phyloP scores from a whole-genome alignment of 352 stramenopile species.

The Pythium pectinolyticum region DNA sequence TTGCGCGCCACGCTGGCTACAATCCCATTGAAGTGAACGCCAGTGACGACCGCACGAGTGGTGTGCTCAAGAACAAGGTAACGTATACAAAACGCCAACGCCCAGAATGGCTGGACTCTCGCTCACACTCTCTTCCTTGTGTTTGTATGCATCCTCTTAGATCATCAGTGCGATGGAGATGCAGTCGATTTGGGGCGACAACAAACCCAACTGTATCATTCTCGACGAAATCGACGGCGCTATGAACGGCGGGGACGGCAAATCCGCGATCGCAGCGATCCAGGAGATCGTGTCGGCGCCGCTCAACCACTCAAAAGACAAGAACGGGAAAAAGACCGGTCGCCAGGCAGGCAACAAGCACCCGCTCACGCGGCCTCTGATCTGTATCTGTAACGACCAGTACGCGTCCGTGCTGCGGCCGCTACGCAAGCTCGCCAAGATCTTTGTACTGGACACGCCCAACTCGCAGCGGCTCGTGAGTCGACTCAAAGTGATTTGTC shows the following conservation, averaged over 20 bases:
- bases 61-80: slow-evolving; percentile 91
- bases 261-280: slow-evolving; percentile 88
- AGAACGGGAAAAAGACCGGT: slow-evolving; percentile 30
- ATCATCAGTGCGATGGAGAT: slow-evolving; percentile 92
- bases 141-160: no score
- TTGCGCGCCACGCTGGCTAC: slow-evolving; percentile 96
- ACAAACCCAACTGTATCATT: slow-evolving; percentile 97
- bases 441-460: slow-evolving; percentile 91
- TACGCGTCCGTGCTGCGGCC: slow-evolving; percentile 94
- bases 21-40: slow-evolving; percentile 97
- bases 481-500: slow-evolving; percentile 91
- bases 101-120: no score
- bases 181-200: slow-evolving; percentile 84
- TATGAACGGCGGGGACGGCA: slow-evolving; percentile 85
- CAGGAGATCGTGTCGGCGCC: slow-evolving; percentile 91
- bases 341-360: slow-evolving; percentile 46
- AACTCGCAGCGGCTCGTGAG: slow-evolving; percentile 87
- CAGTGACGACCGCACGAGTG: slow-evolving; percentile 95
- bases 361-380: slow-evolving; percentile 91
- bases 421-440: slow-evolving; percentile 92
- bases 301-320: slow-evolving; percentile 45
- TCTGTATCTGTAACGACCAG: slow-evolving; percentile 99
- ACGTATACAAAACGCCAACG: no score
- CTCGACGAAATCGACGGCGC: slow-evolving; percentile 98
- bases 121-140: no score